Evolutionary conservation across 306 rosid species (phyloP).

Genomic region (Castanea mollissima): DNA sequence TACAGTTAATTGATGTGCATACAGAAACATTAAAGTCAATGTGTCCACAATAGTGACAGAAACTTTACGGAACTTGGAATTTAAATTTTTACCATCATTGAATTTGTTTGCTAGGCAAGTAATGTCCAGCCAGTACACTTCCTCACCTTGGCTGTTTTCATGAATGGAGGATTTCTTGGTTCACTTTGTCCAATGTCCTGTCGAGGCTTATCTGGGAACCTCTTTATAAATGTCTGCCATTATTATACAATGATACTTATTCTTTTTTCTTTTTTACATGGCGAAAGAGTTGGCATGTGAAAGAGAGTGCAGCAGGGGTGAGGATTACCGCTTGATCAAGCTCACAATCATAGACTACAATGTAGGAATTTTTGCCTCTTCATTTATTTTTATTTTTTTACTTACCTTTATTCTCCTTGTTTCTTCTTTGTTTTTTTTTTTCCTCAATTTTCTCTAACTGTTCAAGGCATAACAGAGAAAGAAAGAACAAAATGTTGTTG

Average conservation of each 20-base stretch:
- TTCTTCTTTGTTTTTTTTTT: background rate
- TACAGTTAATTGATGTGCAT: background rate
- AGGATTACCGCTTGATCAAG: constrained; percentile 90
- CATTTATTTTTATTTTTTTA: constrained; percentile 3
- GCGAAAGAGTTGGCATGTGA: constrained; percentile 78
- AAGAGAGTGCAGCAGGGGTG: constrained; percentile 98
- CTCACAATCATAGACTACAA: constrained; percentile 84
- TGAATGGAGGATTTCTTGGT: constrained; percentile 8
- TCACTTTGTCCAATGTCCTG: background rate
- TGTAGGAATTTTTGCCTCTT: constrained; percentile 32
- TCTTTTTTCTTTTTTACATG: constrained; percentile 15
- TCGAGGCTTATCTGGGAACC: background rate
- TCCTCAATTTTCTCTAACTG: constrained; percentile 11
- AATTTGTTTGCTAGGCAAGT: background rate
- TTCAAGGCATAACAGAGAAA: constrained; percentile 43
- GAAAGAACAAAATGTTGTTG: constrained; percentile 63
- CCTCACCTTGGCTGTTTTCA: constrained; percentile 1
- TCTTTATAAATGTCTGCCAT: background rate
- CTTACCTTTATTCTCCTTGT: background rate
- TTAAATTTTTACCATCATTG: background rate
- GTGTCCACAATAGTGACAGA: background rate
- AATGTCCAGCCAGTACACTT: background rate
- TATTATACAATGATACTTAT: background rate
- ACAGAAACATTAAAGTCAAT: background rate
- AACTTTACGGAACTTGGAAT: background rate